Evolutionary conservation across 2,329 filamentous ascomycete species (phyloP).

Genomic region (Scytalidium lignicola): DNA sequence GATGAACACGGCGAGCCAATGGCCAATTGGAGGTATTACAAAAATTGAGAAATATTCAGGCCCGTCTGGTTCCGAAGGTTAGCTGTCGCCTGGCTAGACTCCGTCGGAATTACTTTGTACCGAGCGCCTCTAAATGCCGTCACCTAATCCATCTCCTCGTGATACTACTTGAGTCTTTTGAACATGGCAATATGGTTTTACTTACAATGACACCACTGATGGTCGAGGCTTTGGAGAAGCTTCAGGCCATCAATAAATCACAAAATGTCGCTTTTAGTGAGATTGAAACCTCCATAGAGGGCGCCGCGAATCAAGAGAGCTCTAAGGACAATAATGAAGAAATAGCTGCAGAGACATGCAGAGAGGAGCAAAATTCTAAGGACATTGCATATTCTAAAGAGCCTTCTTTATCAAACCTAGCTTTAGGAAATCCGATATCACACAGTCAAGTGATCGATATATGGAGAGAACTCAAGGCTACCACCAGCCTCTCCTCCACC

Average conservation of each 20-base stretch:
- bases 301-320: background rate
- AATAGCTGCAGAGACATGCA: background rate
- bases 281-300: background rate
- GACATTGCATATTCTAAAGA: slow-evolving; percentile 26
- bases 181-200: slow-evolving; percentile 56
- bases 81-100: slow-evolving; percentile 17
- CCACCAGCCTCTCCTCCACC: slow-evolving; percentile 17
- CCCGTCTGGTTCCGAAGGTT: background rate
- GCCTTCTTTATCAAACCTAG: slow-evolving; percentile 38
- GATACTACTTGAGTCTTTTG: slow-evolving; percentile 1
- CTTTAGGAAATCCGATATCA: slow-evolving; percentile 62
- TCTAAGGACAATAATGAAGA: background rate
- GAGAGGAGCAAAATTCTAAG: slow-evolving; percentile 4
- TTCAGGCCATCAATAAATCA: slow-evolving; percentile 17
- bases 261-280: background rate
- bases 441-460: slow-evolving; percentile 64
- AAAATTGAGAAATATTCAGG: slow-evolving; percentile 1
- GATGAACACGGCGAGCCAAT: background rate
- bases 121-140: slow-evolving; percentile 9
- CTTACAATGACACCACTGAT: slow-evolving; percentile 70
- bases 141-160: slow-evolving; percentile 1
- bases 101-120: slow-evolving; percentile 13
- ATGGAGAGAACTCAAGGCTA: slow-evolving; percentile 45
- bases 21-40: background rate
- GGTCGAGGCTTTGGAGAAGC: slow-evolving; percentile 51